Conservation (phyloP, 306 rosid species). For the Hippophae rhamnoides region DNA sequence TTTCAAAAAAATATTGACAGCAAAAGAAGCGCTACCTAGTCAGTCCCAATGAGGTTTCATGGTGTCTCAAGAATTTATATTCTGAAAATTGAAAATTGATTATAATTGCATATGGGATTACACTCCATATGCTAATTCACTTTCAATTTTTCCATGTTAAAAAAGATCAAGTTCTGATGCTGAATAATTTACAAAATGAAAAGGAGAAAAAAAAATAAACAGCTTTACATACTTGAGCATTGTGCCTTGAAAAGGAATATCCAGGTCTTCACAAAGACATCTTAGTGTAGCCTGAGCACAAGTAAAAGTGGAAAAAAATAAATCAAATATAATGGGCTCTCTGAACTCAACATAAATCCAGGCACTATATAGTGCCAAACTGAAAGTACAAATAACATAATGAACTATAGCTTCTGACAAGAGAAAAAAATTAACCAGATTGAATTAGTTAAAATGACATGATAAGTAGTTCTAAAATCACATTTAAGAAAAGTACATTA, state of each 20-base stretch:
- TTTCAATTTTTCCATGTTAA: conserved; percentile 1
- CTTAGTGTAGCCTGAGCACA: conserved; percentile 46
- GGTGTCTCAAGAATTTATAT: too few species aligned
- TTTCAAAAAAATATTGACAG: conserved; percentile 1
- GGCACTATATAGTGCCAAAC: conserved; percentile 6
- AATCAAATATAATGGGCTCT: neutral
- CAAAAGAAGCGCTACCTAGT: neutral
- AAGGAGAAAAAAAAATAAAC: neutral
- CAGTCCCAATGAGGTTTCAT: neutral
- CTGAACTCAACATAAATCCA: conserved; percentile 5
- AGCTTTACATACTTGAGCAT: conserved; percentile 59
- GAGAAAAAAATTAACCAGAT: too few species aligned
- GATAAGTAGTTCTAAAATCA: too few species aligned
- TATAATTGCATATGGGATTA: too few species aligned
- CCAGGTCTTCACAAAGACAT: conserved; percentile 62
- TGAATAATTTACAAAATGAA: neutral
- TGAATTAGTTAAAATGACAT: too few species aligned
- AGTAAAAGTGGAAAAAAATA: conserved; percentile 2
- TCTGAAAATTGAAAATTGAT: too few species aligned
- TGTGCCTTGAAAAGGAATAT: conserved; percentile 56
- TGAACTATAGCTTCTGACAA: too few species aligned
- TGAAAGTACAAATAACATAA: too few species aligned
- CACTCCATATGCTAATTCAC: neutral
- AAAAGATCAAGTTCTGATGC: neutral
- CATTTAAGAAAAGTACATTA: too few species aligned